Percentiles rank a stretch among this genome's conserved stretches.
Evolutionary conservation across 768 basidiomycete species (phyloP).

Genomic region (Sutorius australiensis): DNA sequence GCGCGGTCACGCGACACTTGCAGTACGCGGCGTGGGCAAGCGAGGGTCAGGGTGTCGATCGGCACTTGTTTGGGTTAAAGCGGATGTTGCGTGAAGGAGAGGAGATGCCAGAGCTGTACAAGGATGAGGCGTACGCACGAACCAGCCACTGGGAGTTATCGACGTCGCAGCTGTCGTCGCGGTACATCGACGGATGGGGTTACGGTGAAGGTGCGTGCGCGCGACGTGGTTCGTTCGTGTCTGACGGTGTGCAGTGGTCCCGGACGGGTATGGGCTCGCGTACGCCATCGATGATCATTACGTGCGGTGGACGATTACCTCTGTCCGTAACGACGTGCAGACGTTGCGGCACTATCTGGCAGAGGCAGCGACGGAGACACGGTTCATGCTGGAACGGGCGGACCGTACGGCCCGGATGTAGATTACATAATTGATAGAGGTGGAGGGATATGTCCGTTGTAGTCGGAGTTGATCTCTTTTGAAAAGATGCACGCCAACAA

Average conservation of each 20-base stretch:
- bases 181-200: constrained; percentile 91
- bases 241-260: constrained; percentile 58
- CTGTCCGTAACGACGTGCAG: constrained; percentile 47
- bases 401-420: neutral
- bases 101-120: constrained; percentile 66
- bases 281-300: constrained; percentile 85
- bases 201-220: constrained; percentile 79
- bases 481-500: constrained; percentile 33
- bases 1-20: constrained; percentile 77
- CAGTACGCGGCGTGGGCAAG: constrained; percentile 90
- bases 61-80: constrained; percentile 93
- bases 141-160: constrained; percentile 91
- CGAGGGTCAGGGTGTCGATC: constrained; percentile 91
- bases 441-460: constrained; percentile 20
- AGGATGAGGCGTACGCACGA: constrained; percentile 61
- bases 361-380: constrained; percentile 77
- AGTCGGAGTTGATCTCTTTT: constrained; percentile 21
- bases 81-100: constrained; percentile 75
- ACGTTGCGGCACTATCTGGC: constrained; percentile 67
- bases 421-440: constrained; percentile 27
- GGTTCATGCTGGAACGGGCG: constrained; percentile 68
- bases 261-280: constrained; percentile 87
- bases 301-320: constrained; percentile 91
- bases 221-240: neutral
- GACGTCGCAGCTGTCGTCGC: constrained; percentile 81